These are phyloP conservation scores for Lactifluus volemus DNA, from an alignment of 768 basidiomycete genomes.

Conservation along the genomic window DNA sequence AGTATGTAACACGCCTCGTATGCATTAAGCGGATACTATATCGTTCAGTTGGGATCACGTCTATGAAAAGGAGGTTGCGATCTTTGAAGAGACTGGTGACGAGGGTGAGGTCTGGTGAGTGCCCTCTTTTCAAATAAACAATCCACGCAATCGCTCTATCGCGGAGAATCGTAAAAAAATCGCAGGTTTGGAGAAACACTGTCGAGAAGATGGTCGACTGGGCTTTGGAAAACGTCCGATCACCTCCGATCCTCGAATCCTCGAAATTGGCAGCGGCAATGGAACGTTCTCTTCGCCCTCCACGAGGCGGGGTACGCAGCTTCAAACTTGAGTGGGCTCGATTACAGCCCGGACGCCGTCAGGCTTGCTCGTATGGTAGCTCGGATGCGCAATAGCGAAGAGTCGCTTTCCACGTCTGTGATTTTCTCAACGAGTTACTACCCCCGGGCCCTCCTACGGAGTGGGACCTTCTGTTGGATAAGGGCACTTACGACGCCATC, in stretches of 20 bases:
- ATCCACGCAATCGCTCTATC: neutral
- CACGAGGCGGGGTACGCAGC: slow-evolving; percentile 56
- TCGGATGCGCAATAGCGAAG: slow-evolving; percentile 29
- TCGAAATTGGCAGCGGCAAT: slow-evolving; percentile 79
- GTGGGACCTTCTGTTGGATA: slow-evolving; percentile 78
- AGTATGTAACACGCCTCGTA: slow-evolving; percentile 40
- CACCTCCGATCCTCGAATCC: slow-evolving; percentile 37
- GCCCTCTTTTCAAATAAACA: neutral
- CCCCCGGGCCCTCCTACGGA: slow-evolving; percentile 22
- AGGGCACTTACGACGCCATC: slow-evolving; percentile 87
- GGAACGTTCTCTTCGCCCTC: slow-evolving; percentile 69
- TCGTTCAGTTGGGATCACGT: slow-evolving; percentile 66
- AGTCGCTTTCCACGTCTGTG: slow-evolving; percentile 49
- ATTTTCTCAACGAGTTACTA: slow-evolving; percentile 53
- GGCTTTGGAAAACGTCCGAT: slow-evolving; percentile 49
- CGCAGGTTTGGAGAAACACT: slow-evolving; percentile 68
- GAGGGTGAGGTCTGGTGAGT: slow-evolving; percentile 80
- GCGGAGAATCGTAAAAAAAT: neutral
- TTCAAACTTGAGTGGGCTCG: slow-evolving; percentile 50
- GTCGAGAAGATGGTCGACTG: slow-evolving; percentile 77
- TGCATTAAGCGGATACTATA: neutral
- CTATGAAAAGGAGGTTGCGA: slow-evolving; percentile 59
- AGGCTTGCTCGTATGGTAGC: slow-evolving; percentile 54
- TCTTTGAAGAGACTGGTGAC: slow-evolving; percentile 71
- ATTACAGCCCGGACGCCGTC: slow-evolving; percentile 70